phyloP scores from a whole-genome alignment of 2,329 filamentous ascomycete species.

The Pseudogymnoascus sp. region DNA sequence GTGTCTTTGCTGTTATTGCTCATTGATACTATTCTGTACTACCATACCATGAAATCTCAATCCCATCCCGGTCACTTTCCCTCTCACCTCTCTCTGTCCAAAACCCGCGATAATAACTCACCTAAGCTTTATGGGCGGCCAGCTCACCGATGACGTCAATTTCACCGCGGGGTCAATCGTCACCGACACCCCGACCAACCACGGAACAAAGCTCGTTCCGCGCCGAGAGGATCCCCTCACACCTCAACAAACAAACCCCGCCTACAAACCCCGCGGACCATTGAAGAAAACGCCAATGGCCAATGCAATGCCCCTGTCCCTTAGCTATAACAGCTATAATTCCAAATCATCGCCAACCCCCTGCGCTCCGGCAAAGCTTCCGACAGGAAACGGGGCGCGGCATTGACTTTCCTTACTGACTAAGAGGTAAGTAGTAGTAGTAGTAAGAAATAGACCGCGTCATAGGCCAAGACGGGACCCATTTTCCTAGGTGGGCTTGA shows the following conservation, averaged over 20 bases:
- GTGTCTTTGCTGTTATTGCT: background rate
- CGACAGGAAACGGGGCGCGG: background rate
- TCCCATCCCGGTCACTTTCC: background rate
- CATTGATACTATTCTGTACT: background rate
- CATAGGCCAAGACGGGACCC: background rate
- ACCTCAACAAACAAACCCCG: conserved; percentile 6
- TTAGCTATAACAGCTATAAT: conserved; percentile 2
- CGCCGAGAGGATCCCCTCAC: background rate
- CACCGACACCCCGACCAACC: background rate
- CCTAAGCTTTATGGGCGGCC: background rate
- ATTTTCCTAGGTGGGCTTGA: background rate
- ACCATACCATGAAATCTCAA: background rate
- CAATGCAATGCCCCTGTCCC: background rate
- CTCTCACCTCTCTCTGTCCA: background rate
- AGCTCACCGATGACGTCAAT: background rate
- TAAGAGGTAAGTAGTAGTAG: background rate
- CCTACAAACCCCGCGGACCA: background rate
- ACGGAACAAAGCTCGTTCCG: background rate
- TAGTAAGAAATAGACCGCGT: background rate
- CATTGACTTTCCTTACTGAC: background rate
- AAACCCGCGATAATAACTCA: background rate
- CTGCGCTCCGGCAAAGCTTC: background rate
- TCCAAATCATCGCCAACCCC: background rate
- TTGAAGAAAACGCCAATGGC: background rate
- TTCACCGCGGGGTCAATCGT: background rate